Conservation (phyloP, 352 stramenopile genomes). For the Pythium myriotylum region DNA sequence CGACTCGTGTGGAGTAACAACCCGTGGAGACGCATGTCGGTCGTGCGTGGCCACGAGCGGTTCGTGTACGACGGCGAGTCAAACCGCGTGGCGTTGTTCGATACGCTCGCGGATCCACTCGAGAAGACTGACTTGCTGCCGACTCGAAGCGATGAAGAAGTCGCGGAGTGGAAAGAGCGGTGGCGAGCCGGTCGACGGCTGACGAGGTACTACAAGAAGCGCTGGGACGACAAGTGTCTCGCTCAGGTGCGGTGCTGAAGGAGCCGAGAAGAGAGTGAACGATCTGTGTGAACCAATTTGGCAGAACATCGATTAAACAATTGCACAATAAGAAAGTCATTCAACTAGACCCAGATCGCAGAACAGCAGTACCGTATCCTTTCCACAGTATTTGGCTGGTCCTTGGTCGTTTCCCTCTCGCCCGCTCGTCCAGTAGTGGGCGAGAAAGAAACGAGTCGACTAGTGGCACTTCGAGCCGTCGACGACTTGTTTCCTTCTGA, state of each 20-base stretch:
- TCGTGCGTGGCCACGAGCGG: slow-evolving; percentile 38
- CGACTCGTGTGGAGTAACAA: slow-evolving; percentile 62
- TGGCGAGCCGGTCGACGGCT: slow-evolving; percentile 35
- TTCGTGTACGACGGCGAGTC: slow-evolving; percentile 47
- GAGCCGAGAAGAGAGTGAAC: slow-evolving; percentile 4
- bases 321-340: too few relatives aligned
- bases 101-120: slow-evolving; percentile 45
- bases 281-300: too few relatives aligned
- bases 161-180: slow-evolving; percentile 14
- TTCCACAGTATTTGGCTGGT: too few relatives aligned
- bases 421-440: too few relatives aligned
- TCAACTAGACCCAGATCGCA: too few relatives aligned
- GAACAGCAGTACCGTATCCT: too few relatives aligned
- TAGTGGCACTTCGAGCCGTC: too few relatives aligned
- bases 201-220: slow-evolving; percentile 53
- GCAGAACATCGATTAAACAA: too few relatives aligned
- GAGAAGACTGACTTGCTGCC: slow-evolving; percentile 39
- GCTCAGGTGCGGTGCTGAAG: slow-evolving; percentile 27
- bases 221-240: slow-evolving; percentile 45
- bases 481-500: too few relatives aligned
- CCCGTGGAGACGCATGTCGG: slow-evolving; percentile 41
- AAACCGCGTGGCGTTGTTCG: slow-evolving; percentile 38
- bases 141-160: slow-evolving; percentile 18
- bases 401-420: too few relatives aligned
- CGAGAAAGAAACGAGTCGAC: too few relatives aligned